phyloP scores from a whole-genome alignment of 2,329 filamentous ascomycete species.

The Eurotiales sp. region DNA sequence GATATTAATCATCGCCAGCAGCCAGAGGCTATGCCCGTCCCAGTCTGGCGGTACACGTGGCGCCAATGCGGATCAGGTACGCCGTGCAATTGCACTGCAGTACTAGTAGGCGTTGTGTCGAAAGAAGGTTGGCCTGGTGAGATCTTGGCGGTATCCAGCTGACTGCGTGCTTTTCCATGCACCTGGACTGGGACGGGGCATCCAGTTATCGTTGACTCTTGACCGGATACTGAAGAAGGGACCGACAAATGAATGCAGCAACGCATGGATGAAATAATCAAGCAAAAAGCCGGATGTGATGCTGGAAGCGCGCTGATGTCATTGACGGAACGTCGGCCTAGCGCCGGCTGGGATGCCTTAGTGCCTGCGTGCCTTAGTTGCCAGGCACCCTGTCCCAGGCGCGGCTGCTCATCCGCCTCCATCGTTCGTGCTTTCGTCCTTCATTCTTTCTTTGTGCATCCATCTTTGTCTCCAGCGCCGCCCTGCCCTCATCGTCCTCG shows the following conservation, averaged over 20 bases:
- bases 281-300: too few species aligned
- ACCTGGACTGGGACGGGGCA: not conserved
- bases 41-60: constrained; percentile 7
- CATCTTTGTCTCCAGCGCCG: not conserved
- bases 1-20: not conserved
- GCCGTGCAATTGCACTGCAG: not conserved
- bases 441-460: not conserved
- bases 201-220: too few species aligned
- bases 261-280: too few species aligned
- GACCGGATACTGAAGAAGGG: too few species aligned
- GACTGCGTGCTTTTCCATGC: not conserved
- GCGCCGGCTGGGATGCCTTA: not conserved
- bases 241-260: too few species aligned
- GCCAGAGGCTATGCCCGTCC: not conserved
- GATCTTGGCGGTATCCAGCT: not conserved
- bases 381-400: constrained; percentile 10
- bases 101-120: too few species aligned
- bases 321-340: not conserved
- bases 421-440: not conserved
- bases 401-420: constrained; percentile 3
- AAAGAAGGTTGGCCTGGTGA: too few species aligned
- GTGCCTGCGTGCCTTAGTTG: constrained; percentile 2
- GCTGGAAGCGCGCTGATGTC: constrained; percentile 5
- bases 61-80: constrained; percentile 4
- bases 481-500: not conserved